These are phyloP conservation scores for Talaromyces liani DNA, from an alignment of 495 filamentous ascomycete genomes.

Conservation along the genomic window DNA sequence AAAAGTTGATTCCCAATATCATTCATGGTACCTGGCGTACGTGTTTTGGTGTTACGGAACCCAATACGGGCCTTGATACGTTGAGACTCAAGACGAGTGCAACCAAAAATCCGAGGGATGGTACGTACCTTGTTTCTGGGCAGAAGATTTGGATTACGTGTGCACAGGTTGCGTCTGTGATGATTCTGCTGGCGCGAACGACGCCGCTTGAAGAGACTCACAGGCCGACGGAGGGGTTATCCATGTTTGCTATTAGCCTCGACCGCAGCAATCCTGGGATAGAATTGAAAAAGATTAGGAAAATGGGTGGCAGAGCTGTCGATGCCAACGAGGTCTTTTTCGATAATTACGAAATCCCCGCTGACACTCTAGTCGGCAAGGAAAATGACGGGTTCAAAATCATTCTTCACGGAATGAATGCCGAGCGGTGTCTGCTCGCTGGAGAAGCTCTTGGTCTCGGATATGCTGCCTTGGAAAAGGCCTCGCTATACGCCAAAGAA, in stretches of 20 bases:
- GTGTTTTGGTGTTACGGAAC: slow-evolving; percentile 41
- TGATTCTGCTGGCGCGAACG: slow-evolving; percentile 72
- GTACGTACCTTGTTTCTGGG: slow-evolving; percentile 53
- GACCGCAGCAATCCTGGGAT: slow-evolving; percentile 48
- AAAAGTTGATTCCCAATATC: slow-evolving; percentile 57
- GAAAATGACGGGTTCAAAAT: slow-evolving; percentile 62
- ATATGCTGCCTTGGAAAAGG: slow-evolving; percentile 50
- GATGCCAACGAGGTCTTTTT: slow-evolving; percentile 70
- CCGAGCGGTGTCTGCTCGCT: slow-evolving; percentile 58
- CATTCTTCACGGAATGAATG: slow-evolving; percentile 66
- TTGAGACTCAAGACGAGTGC: slow-evolving; percentile 58
- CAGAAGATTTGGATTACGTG: slow-evolving; percentile 84
- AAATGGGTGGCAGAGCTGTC: slow-evolving; percentile 61
- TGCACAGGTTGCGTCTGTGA: slow-evolving; percentile 68
- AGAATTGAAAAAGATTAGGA: slow-evolving; percentile 62
- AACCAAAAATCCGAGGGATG: slow-evolving; percentile 27
- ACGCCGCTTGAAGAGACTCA: slow-evolving; percentile 56
- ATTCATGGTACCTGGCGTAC: slow-evolving; percentile 61
- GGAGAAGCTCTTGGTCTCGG: slow-evolving; percentile 63
- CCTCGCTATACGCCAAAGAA: slow-evolving; percentile 50
- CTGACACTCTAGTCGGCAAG: slow-evolving; percentile 47
- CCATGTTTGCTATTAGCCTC: slow-evolving; percentile 69
- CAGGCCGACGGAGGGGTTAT: slow-evolving; percentile 63
- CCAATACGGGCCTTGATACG: slow-evolving; percentile 68
- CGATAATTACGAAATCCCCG: slow-evolving; percentile 52